Conservation (phyloP, 352 stramenopile genomes). For the Thraustochytrium sp. region DNA sequence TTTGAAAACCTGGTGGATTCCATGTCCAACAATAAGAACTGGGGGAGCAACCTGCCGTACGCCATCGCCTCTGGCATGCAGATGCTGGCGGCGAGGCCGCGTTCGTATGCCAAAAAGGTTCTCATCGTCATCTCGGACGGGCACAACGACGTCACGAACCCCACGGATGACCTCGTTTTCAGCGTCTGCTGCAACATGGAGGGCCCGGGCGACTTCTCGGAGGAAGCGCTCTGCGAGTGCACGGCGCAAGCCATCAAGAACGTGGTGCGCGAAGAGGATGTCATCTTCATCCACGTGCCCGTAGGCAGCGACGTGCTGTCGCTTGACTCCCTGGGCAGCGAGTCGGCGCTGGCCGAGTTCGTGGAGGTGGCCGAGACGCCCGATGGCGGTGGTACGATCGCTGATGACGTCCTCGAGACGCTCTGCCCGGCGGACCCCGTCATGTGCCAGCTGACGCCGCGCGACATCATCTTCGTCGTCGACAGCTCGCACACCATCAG, state of each 20-base stretch:
- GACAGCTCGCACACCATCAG: not conserved
- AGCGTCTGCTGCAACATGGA: not conserved
- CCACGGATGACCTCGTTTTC: not conserved
- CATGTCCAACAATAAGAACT: not conserved
- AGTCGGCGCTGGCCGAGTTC: not conserved
- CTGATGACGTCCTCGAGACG: not conserved
- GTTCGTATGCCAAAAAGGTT: not conserved
- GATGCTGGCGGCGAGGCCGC: not conserved
- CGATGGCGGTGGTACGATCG: not conserved
- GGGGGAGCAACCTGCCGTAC: not conserved
- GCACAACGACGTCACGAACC: not conserved
- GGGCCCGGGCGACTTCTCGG: not conserved
- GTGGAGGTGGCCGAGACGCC: not conserved
- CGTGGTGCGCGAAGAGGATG: not conserved
- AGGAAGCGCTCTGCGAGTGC: not conserved
- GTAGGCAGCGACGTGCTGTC: not conserved
- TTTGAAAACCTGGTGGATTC: not conserved
- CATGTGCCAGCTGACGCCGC: not conserved
- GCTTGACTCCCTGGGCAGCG: not conserved
- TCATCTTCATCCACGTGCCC: not conserved
- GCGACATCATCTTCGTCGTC: not conserved
- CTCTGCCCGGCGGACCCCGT: not conserved
- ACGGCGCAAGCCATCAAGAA: no score
- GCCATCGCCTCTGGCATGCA: not conserved
- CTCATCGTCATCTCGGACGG: not conserved